Percentiles rank a stretch among this genome's conserved stretches.
phyloP scores from a whole-genome alignment of 345 rosid genomes.

The Luvunga scandens region DNA sequence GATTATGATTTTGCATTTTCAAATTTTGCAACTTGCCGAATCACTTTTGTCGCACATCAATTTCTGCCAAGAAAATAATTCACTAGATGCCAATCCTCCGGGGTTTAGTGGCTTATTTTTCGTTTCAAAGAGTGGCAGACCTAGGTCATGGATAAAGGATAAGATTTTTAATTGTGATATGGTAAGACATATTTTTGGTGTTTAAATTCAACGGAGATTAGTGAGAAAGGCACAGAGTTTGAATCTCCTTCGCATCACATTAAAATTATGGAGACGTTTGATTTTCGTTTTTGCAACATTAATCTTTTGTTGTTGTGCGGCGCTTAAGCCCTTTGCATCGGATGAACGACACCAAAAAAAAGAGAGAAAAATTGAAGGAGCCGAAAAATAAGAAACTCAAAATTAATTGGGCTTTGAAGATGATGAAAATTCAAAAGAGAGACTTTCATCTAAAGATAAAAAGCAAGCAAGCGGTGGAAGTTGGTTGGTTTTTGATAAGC shows the following conservation, averaged over 20 bases:
- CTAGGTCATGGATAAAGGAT: not conserved
- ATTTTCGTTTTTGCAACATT: no score
- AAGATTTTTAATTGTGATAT: not conserved
- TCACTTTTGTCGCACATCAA: not conserved
- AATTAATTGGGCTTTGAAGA: not conserved
- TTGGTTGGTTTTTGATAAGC: slow-evolving; percentile 1
- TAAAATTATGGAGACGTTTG: no score
- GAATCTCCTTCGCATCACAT: no score
- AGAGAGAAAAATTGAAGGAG: no score
- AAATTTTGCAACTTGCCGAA: not conserved
- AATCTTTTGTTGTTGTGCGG: no score
- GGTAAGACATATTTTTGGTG: no score
- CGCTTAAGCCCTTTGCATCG: not conserved
- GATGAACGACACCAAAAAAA: not conserved
- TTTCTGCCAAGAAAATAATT: not conserved
- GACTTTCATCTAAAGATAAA: not conserved
- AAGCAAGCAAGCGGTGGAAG: not conserved
- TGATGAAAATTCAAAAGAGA: not conserved
- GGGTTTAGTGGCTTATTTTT: not conserved
- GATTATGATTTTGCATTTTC: not conserved
- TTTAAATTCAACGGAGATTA: no score
- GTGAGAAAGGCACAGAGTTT: no score
- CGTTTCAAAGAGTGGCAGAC: not conserved
- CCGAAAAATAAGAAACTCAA: not conserved
- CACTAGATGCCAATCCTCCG: not conserved